Evolutionary conservation across 179 eudicot species (phyloP).

Genomic region (Camellia oleifera): DNA sequence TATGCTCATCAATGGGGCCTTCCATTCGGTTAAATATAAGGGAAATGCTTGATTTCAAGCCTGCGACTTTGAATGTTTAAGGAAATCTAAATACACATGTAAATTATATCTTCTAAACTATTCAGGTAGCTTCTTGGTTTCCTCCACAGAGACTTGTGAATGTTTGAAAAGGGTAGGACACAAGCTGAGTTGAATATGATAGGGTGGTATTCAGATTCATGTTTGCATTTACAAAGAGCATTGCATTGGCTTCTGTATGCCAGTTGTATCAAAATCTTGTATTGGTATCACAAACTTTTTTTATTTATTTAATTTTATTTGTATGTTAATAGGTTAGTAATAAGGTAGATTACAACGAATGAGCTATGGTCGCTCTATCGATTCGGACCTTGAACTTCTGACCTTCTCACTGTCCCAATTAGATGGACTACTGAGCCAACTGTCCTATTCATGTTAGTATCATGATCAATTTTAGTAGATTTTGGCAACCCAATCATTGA

Average conservation of each 20-base stretch:
- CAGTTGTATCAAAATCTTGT: background rate
- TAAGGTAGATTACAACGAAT: no score
- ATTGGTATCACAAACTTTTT: background rate
- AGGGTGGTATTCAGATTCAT: background rate
- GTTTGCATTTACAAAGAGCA: background rate
- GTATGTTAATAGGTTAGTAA: no score
- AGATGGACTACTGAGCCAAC: no score
- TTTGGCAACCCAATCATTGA: no score
- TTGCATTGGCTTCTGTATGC: background rate
- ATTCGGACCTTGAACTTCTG: no score
- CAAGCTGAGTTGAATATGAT: background rate
- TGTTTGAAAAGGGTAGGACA: background rate
- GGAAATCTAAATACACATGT: constrained; percentile 2
- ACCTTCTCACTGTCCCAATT: no score
- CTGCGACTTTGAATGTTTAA: constrained; percentile 27
- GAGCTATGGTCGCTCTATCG: no score
- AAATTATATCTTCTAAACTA: background rate
- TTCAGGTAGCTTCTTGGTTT: constrained; percentile 21
- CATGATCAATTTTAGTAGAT: no score
- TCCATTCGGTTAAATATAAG: constrained; percentile 67
- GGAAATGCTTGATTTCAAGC: constrained; percentile 88
- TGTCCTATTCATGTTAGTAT: no score
- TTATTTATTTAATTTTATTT: no score
- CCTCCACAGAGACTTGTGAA: background rate
- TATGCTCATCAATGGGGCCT: constrained; percentile 98